Evolutionary conservation across 2,329 filamentous ascomycete genomes (phyloP), one percentile per base, ranked within the genome.

Genomic region (Ophiocordyceps australis): DNA sequence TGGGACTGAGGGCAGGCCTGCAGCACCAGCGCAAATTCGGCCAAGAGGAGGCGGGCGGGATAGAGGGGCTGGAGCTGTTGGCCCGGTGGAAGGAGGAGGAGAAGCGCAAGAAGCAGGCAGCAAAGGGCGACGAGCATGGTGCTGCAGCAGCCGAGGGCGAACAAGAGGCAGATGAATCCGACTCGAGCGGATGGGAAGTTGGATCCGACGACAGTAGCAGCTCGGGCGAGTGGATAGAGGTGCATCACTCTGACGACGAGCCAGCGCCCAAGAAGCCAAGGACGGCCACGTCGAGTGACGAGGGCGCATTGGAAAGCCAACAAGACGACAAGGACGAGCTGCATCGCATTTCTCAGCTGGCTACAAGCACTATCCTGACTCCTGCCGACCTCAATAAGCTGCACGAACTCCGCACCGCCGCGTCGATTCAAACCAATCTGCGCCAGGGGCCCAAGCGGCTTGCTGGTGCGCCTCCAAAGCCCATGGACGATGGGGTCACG

Each of bases 341-440:
- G 6, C 46, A 57, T 29, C 55, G 59, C 33, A 65, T 72, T 36
- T 72, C 75, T 9, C 82, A 73, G 40, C 69, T 94, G 22, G 85
- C 85, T n/a, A 93, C 81, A 0, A 92, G 81, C 3, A 77, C 80
- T 25, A 91, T 98, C 36, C 73, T 98, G 33, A 98, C 89, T 0
- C 89, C 89, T 0, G 89, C 89, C 9, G 89, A 98, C 50, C 66
- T 95, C n/a, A 75, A 80, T 38, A 95, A 95, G 49, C 74, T 98
- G 13, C 73, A 81, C 33, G 86, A 94, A 51, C 72, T 98, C 14
- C 79, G 81, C 24, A 61, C 78, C 25, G 61, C 76, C 22, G 71
- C 81, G 13, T 66, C 69, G 19, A 55, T 95, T 24, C 70, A 77
- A 35, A 74, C 78, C 33, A 60, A 57, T 25, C 54, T 68, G 44